These are phyloP conservation scores for Emmonsiellopsis sp. DNA, from an alignment of 2,329 filamentous ascomycete species.

Conservation along the genomic window DNA sequence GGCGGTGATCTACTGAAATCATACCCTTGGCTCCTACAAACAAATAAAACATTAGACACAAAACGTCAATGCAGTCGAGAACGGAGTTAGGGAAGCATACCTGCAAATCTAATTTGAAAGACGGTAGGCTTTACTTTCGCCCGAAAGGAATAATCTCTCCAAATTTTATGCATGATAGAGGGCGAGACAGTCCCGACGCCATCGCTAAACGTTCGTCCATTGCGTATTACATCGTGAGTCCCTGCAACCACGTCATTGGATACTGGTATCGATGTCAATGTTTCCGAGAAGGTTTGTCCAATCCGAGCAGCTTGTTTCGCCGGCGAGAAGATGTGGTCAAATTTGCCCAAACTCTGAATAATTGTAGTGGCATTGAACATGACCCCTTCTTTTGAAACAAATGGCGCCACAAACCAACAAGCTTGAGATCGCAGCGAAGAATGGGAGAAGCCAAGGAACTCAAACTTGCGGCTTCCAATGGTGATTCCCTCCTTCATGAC, in stretches of 20 bases:
- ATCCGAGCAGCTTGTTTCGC: constrained; percentile 53
- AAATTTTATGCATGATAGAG: constrained; percentile 52
- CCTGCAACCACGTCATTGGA: constrained; percentile 16
- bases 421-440: constrained; percentile 65
- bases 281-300: constrained; percentile 65
- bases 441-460: constrained; percentile 70
- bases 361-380: constrained; percentile 29
- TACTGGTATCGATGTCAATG: constrained; percentile 53
- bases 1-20: constrained; percentile 57
- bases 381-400: constrained; percentile 23
- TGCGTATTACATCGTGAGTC: constrained; percentile 24
- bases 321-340: constrained; percentile 43
- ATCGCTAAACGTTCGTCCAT: constrained; percentile 63
- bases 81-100: constrained; percentile 20
- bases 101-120: constrained; percentile 66
- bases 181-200: constrained; percentile 67
- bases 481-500: constrained; percentile 52
- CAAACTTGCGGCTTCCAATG: constrained; percentile 55
- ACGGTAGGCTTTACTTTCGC: constrained; percentile 18
- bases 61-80: neutral
- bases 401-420: constrained; percentile 51
- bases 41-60: neutral
- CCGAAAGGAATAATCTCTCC: constrained; percentile 30
- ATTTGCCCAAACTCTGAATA: constrained; percentile 41
- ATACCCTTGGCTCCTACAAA: constrained; percentile 63